Evolutionary conservation across 805 yeast species (phyloP), one percentile per base, ranked within the genome.

Genomic region (Schwanniomyces sp.): DNA sequence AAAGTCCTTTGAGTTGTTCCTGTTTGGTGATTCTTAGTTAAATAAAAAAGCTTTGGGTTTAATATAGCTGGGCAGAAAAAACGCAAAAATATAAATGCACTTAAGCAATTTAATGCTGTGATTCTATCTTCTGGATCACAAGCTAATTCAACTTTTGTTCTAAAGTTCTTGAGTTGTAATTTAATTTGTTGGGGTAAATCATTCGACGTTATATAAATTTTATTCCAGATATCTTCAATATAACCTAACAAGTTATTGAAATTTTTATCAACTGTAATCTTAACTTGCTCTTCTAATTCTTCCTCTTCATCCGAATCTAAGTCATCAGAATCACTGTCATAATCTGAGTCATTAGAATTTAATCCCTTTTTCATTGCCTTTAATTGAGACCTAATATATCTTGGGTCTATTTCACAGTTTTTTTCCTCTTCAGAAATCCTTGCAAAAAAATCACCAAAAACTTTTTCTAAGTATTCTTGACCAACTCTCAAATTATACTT

Each of bases 391-490:
- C 80, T 65, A 17, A 85, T 74, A 43, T 78, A 69, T 46, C 79
- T 63, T 7, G 97, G 96, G 63, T 94, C 97, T 40, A 91, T 78
- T 57, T 92, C 98, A 60, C 91, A 81, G 52, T 73, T 72, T n/a
- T 77, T 67, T 45, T 75, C 68, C 46, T 82, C 82, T 0, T 70
- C 59, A 0, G 78, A 67, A 2, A 88, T 68, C 34, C 74, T 72
- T 16, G 76, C 69, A 9, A 91, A 79, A 52, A 88, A 81, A n/a
- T 76, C 76, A 0, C 94, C 91, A 46, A 92, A 75, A 3, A 88
- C 81, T 53, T 79, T 79, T 48, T 85, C 86, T 29, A 94, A 62
- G 58, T 88, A 89, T 50, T 85, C 91, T 50, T 81, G 85, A 0
- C 98, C 98, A 16, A 86, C 74, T 57, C 92, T 71, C 36, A 85